These are phyloP conservation scores for Lachancea quebecensis DNA, from an alignment of 805 yeast genomes.

Conservation along the genomic window DNA sequence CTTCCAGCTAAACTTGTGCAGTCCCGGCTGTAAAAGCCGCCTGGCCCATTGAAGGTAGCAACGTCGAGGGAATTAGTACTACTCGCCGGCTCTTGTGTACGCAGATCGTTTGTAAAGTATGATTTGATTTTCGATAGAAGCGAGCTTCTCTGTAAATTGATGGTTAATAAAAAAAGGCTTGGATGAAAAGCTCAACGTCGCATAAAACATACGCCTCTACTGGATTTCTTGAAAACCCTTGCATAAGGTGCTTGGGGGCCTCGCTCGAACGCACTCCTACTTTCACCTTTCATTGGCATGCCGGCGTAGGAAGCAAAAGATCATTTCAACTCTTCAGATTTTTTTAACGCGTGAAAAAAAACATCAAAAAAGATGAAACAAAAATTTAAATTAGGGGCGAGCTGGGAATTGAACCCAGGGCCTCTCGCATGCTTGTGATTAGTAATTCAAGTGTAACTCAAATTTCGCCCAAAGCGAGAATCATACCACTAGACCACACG, in stretches of 20 bases:
- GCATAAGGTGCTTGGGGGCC: slow-evolving; percentile 16
- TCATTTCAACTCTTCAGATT: too few relatives aligned
- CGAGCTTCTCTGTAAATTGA: slow-evolving; percentile 1
- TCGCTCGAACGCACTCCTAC: neutral
- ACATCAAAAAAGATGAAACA: slow-evolving; percentile 6
- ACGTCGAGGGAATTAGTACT: neutral
- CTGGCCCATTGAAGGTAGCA: slow-evolving; percentile 15
- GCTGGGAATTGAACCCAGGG: slow-evolving; percentile 59
- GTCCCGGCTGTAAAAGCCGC: slow-evolving; percentile 20
- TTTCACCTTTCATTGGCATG: slow-evolving; percentile 2
- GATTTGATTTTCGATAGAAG: slow-evolving; percentile 8
- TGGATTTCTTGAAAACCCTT: slow-evolving; percentile 7
- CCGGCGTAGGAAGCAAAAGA: too few relatives aligned
- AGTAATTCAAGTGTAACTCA: slow-evolving; percentile 2
- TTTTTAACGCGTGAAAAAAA: too few relatives aligned
- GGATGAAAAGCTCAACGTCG: too few relatives aligned
- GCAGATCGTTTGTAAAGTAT: slow-evolving; percentile 3
- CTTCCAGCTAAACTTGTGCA: neutral
- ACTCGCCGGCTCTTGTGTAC: neutral
- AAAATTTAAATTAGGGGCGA: slow-evolving; percentile 27
- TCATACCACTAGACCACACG: slow-evolving; percentile 38
- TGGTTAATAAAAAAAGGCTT: too few relatives aligned
- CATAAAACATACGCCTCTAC: slow-evolving; percentile 7
- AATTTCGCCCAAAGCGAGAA: slow-evolving; percentile 33
- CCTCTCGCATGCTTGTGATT: slow-evolving; percentile 42